Percentiles rank a stretch among this genome's conserved stretches.
These are phyloP conservation scores for Septoria petroselini DNA, from an alignment of 2,329 filamentous ascomycete genomes.

Conservation along the genomic window DNA sequence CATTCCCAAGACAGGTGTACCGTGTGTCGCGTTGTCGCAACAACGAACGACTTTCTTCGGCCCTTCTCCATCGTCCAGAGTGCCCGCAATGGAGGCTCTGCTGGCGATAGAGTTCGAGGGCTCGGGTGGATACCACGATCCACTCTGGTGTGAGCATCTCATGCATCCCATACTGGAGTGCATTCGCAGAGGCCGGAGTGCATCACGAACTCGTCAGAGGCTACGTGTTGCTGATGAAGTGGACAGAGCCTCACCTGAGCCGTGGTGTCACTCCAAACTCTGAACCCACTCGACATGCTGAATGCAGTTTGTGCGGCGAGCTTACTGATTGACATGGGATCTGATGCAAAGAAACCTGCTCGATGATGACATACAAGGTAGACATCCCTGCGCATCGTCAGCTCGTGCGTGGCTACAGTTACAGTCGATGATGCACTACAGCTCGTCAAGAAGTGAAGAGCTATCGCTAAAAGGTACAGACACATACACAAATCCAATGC, in stretches of 20 bases:
- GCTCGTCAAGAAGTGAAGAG: background rate
- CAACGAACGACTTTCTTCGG: background rate
- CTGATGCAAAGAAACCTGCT: background rate
- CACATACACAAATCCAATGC: conserved; percentile 1
- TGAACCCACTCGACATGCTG: conserved; percentile 1
- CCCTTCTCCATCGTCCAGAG: conserved; percentile 4
- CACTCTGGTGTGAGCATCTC: conserved; percentile 8
- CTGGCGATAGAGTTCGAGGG: too few relatives aligned
- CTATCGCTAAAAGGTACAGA: background rate
- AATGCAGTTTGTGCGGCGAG: background rate
- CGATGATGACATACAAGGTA: background rate
- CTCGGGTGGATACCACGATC: too few relatives aligned
- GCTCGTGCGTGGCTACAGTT: background rate
- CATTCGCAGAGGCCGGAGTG: conserved; percentile 11
- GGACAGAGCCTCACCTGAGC: conserved; percentile 9
- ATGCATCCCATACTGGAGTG: conserved; percentile 7
- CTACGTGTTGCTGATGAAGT: background rate
- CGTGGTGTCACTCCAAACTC: background rate
- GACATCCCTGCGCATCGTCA: background rate
- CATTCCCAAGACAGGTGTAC: background rate
- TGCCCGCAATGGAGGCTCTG: background rate
- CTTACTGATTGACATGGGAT: background rate
- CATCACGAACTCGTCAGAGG: conserved; percentile 15
- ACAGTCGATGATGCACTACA: background rate
- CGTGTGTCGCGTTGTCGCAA: background rate